Evolutionary conservation across 306 rosid species (phyloP).

Genomic region (Rosa lucieae): DNA sequence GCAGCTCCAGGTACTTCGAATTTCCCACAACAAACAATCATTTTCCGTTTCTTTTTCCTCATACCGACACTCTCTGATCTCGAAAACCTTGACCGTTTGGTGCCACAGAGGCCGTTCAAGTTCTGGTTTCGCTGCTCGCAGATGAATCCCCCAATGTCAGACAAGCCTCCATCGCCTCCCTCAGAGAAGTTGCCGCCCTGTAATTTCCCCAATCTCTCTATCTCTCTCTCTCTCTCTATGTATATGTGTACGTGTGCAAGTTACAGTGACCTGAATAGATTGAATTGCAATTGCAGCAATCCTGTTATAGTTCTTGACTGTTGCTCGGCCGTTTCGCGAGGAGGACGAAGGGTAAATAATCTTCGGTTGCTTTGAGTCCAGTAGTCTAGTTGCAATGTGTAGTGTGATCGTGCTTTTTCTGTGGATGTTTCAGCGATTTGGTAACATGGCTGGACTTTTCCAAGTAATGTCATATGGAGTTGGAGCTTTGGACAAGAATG

Average conservation of each 20-base stretch:
- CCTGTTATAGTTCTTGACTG: constrained; percentile 85
- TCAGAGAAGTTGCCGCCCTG: constrained; percentile 73
- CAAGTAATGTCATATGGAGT: constrained; percentile 94
- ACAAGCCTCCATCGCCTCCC: constrained; percentile 79
- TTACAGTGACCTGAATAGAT: neutral
- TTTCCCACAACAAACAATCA: neutral
- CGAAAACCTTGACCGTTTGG: constrained; percentile 8
- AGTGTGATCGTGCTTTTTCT: neutral
- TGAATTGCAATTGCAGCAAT: constrained; percentile 46
- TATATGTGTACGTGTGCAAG: neutral
- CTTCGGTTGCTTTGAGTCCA: neutral
- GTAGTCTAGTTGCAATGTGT: too few relatives aligned
- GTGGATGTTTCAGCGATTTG: constrained; percentile 61
- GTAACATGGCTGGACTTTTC: constrained; percentile 93
- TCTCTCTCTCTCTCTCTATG: neutral
- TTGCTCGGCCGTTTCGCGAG: constrained; percentile 76
- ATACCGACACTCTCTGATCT: constrained; percentile 14
- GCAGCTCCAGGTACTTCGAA: constrained; percentile 65
- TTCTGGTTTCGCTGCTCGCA: constrained; percentile 72
- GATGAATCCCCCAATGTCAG: constrained; percentile 81
- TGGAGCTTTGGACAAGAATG: constrained; percentile 57
- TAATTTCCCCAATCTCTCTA: constrained; percentile 29
- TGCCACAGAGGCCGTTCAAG: constrained; percentile 78
- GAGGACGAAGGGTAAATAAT: constrained; percentile 78
- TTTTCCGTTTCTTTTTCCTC: neutral